Evolutionary conservation across 805 yeast species (phyloP).

Genomic region (Pichia paraexigua): DNA sequence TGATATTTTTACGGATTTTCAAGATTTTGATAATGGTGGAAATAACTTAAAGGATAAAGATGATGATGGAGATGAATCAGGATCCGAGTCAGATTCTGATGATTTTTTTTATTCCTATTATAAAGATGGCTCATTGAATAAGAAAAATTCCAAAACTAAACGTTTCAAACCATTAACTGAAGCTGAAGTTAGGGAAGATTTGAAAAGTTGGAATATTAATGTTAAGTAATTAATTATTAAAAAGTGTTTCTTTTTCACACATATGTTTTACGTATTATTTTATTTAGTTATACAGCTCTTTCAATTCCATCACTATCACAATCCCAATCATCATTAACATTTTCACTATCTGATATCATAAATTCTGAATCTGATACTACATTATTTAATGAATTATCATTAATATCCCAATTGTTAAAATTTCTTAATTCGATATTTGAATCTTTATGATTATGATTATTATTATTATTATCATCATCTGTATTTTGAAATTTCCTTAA

Average conservation of each 20-base stretch:
- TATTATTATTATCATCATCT: background rate
- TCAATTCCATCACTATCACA: constrained; percentile 25
- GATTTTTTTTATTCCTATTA: constrained; percentile 1
- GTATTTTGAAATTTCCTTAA: constrained; percentile 6
- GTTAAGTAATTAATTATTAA: background rate
- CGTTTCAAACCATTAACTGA: constrained; percentile 25
- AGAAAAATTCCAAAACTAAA: background rate
- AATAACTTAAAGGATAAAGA: background rate
- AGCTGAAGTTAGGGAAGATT: constrained; percentile 26
- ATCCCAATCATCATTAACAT: constrained; percentile 14
- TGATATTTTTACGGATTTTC: constrained; percentile 9
- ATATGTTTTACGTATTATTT: background rate
- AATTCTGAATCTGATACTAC: background rate
- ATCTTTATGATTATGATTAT: background rate
- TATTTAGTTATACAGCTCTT: constrained; percentile 11
- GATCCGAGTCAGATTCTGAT: background rate
- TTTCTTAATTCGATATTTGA: background rate
- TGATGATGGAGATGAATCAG: background rate
- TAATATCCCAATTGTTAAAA: constrained; percentile 7
- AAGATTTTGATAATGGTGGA: background rate
- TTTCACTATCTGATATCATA: background rate
- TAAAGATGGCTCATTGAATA: background rate
- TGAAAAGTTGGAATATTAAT: constrained; percentile 34
- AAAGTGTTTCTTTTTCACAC: no score
- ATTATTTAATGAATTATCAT: constrained; percentile 10